phyloP scores from a whole-genome alignment of 2,329 filamentous ascomycete species.

The Phyllosticta citriasiana region DNA sequence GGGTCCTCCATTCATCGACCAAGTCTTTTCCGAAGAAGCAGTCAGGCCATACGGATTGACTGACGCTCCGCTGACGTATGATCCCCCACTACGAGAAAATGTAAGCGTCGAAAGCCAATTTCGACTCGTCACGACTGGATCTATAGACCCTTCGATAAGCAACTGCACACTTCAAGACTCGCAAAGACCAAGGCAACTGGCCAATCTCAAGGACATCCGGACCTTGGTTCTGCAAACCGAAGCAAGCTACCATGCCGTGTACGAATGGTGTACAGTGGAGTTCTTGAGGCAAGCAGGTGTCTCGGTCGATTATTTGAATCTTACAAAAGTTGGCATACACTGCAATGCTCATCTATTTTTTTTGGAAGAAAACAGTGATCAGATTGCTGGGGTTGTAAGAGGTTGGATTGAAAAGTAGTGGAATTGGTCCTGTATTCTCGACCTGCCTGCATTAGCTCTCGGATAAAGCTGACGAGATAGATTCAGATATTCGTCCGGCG shows the following conservation, averaged over 20 bases:
- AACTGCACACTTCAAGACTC: constrained; percentile 1
- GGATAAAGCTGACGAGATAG: no score
- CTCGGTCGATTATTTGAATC: background rate
- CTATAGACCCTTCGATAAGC: background rate
- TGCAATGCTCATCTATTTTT: constrained; percentile 1
- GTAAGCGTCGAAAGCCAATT: background rate
- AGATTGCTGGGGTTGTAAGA: background rate
- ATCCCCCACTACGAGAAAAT: background rate
- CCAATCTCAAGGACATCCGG: constrained; percentile 2
- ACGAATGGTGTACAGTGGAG: constrained; percentile 8
- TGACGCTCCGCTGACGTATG: constrained; percentile 1
- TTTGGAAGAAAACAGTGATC: constrained; percentile 3
- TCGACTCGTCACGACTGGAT: background rate
- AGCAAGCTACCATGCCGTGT: constrained; percentile 7
- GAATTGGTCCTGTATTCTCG: no score
- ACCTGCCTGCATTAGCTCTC: no score
- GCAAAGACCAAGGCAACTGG: background rate
- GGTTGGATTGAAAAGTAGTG: constrained; percentile 1
- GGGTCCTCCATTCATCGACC: constrained; percentile 9
- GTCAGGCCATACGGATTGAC: constrained; percentile 6
- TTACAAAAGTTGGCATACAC: background rate
- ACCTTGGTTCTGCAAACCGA: background rate
- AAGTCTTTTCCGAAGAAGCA: background rate
- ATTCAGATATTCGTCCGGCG: no score
- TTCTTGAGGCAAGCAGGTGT: constrained; percentile 5